A percentile compares a stretch with the other conserved stretches of the same genome.
These are phyloP conservation scores for Erodium maritimum DNA, from an alignment of 345 rosid genomes.

Conservation along the genomic window DNA sequence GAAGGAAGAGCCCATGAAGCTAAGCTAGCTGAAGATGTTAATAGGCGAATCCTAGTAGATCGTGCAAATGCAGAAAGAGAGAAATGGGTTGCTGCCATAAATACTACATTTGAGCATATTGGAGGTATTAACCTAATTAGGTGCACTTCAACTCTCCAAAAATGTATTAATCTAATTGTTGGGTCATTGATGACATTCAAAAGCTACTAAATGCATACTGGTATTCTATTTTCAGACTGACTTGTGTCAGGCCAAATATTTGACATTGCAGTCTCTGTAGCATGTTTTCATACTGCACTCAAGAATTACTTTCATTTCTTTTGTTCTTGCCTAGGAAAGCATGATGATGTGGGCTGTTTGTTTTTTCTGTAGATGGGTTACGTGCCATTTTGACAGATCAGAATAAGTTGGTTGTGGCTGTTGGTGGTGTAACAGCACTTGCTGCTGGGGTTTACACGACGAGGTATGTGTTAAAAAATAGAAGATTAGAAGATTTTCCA, in stretches of 20 bases:
- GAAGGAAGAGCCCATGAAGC: conserved; percentile 98
- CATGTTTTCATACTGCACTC: not conserved
- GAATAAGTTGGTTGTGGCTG: conserved; percentile 86
- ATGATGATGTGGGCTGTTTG: not conserved
- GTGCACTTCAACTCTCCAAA: not conserved
- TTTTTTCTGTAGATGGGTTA: conserved; percentile 51
- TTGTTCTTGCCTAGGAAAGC: conserved; percentile 3
- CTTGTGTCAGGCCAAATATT: not conserved
- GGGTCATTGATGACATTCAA: not conserved
- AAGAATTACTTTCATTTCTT: not conserved
- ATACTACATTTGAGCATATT: conserved; percentile 84
- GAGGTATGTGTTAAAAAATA: conserved; percentile 32
- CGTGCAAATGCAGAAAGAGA: conserved; percentile 98
- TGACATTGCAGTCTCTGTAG: not conserved
- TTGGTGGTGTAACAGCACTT: conserved; percentile 94
- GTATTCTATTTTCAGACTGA: too few species aligned
- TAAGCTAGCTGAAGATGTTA: conserved; percentile 89
- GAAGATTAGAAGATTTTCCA: too few species aligned
- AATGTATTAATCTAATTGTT: too few species aligned
- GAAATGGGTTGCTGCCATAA: conserved; percentile 94
- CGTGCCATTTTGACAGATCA: conserved; percentile 89
- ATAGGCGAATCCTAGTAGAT: conserved; percentile 74
- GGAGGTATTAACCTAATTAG: conserved; percentile 43
- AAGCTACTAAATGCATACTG: not conserved
- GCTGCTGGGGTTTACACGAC: conserved; percentile 97